Percentiles rank a stretch among this genome's conserved stretches.
These are phyloP conservation scores for Claviceps maximensis DNA, from an alignment of 2,329 filamentous ascomycete species.

Conservation along the genomic window DNA sequence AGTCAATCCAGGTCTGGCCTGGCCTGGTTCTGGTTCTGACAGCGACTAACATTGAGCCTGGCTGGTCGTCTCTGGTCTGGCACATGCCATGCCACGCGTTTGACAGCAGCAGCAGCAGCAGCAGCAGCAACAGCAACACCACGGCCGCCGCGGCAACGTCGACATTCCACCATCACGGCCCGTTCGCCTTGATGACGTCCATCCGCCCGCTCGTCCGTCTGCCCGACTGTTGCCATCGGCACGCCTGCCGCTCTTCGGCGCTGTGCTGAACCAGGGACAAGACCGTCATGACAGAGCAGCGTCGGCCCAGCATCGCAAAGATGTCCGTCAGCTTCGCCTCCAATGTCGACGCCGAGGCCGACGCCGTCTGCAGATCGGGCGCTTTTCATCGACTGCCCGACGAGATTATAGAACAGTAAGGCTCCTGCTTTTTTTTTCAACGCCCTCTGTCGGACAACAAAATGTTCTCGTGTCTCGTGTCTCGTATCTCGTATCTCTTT, in stretches of 20 bases:
- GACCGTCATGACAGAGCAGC: slow-evolving; percentile 14
- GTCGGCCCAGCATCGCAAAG: slow-evolving; percentile 23
- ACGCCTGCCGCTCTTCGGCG: not conserved
- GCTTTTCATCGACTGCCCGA: slow-evolving; percentile 47
- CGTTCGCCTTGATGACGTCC: not conserved
- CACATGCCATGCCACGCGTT: too few species aligned
- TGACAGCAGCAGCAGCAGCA: not conserved
- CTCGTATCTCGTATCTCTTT: too few species aligned
- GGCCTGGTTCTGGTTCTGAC: too few species aligned
- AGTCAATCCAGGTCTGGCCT: too few species aligned
- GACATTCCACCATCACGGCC: not conserved
- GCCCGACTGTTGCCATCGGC: not conserved
- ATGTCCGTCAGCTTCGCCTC: slow-evolving; percentile 14
- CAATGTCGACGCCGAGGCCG: slow-evolving; percentile 11
- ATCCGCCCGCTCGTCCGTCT: not conserved
- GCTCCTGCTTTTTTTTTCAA: not conserved
- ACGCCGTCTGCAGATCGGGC: slow-evolving; percentile 12
- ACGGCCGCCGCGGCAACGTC: not conserved
- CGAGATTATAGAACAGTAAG: slow-evolving; percentile 58
- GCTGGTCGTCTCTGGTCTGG: too few species aligned
- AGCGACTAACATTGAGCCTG: too few species aligned
- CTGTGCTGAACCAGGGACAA: slow-evolving; percentile 18
- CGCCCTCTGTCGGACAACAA: not conserved
- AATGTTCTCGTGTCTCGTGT: not conserved
- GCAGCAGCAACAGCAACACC: not conserved